A percentile compares a stretch with the other conserved stretches of the same genome.
phyloP scores from a whole-genome alignment of 2,329 filamentous ascomycete genomes.

The Epichloe typhina region DNA sequence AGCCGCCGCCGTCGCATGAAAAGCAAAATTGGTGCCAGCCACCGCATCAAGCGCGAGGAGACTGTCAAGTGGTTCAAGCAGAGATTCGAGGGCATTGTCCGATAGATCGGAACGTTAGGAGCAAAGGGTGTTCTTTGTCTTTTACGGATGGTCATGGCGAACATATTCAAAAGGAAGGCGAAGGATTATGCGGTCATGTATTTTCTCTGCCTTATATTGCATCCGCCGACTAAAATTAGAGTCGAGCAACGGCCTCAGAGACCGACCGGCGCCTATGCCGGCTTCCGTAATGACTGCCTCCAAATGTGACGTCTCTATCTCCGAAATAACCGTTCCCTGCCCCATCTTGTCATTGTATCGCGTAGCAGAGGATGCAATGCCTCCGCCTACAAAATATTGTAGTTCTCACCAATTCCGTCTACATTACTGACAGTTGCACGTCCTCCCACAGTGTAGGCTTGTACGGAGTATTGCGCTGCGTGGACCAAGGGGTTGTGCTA shows the following conservation, averaged over 20 bases:
- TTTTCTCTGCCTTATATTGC: conserved; percentile 28
- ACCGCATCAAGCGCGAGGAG: conserved; percentile 90
- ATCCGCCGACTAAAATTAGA: conserved; percentile 39
- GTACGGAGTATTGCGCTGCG: too few relatives aligned
- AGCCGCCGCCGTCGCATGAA: conserved; percentile 86
- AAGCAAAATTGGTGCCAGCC: conserved; percentile 70
- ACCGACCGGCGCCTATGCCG: conserved; percentile 57
- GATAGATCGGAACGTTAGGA: conserved; percentile 46
- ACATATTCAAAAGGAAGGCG: conserved; percentile 22
- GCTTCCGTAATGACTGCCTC: conserved; percentile 34
- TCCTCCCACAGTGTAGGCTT: too few relatives aligned
- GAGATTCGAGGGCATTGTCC: conserved; percentile 96
- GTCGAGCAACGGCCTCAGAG: conserved; percentile 59
- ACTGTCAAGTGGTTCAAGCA: conserved; percentile 90
- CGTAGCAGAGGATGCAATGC: background rate
- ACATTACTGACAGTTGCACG: background rate
- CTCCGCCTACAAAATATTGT: background rate
- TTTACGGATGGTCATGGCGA: conserved; percentile 28
- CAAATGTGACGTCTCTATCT: conserved; percentile 21
- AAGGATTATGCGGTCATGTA: conserved; percentile 23
- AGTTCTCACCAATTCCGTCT: background rate
- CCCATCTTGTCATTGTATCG: background rate
- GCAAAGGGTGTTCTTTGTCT: conserved; percentile 16
- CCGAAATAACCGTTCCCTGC: background rate
- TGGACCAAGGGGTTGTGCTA: too few relatives aligned